phyloP scores from a whole-genome alignment of 2,329 filamentous ascomycete species.

The Alternaria solani region DNA sequence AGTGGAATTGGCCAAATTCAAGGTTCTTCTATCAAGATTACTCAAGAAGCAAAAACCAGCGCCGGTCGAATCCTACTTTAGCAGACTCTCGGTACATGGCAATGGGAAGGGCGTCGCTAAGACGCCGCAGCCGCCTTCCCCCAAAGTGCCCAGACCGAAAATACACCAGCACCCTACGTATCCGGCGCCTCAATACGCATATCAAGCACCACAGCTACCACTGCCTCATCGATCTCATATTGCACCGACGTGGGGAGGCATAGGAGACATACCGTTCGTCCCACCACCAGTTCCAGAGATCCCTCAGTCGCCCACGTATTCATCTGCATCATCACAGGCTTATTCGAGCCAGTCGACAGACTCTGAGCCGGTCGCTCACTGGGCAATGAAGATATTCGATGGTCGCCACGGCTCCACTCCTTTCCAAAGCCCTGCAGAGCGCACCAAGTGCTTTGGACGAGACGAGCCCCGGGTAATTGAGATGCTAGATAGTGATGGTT shows the following conservation, averaged over 20 bases:
- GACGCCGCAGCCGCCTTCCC: conserved; percentile 41
- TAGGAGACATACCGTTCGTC: conserved; percentile 44
- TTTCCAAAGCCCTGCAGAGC: conserved; percentile 45
- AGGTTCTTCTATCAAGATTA: conserved; percentile 38
- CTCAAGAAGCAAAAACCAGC: conserved; percentile 49
- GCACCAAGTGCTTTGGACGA: conserved; percentile 47
- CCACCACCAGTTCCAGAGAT: conserved; percentile 50
- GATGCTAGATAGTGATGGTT: conserved; percentile 50
- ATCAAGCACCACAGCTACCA: conserved; percentile 18
- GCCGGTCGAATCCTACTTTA: conserved; percentile 47
- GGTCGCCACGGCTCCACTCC: conserved; percentile 50
- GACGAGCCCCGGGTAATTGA: conserved; percentile 48
- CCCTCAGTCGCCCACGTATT: conserved; percentile 54
- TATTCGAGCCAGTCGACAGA: conserved; percentile 48
- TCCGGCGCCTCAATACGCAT: conserved; percentile 26
- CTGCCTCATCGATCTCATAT: conserved; percentile 27
- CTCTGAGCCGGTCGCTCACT: conserved; percentile 50
- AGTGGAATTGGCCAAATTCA: conserved; percentile 41
- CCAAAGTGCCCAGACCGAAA: conserved; percentile 37
- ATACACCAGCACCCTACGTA: conserved; percentile 40
- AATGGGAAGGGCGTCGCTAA: conserved; percentile 27
- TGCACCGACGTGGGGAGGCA: conserved; percentile 28
- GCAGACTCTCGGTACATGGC: conserved; percentile 36
- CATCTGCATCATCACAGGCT: conserved; percentile 53
- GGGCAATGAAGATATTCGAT: conserved; percentile 56